Base-by-base conservation (phyloP, 2,329 filamentous ascomycete genomes). In the Diaporthe destruens region DNA sequence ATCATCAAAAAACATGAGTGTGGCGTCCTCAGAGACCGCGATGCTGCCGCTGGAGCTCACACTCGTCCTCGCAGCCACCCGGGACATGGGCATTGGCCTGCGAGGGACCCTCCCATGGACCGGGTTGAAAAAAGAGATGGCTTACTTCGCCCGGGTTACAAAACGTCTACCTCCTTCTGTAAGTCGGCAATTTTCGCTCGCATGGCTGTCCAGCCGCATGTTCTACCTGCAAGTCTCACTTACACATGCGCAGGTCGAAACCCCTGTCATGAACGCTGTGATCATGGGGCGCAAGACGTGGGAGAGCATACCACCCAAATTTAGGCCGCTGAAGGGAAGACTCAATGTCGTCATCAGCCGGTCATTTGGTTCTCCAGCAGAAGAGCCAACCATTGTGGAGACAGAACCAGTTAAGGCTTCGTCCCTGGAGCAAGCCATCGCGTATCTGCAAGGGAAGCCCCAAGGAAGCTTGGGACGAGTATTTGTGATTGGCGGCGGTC, bases 241-340 rank as follows among this genome's bases (percentile, higher is more conserved):
- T 25, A 73, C 44, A 36, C 59, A 29, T 18, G 11, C 59, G 11
- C 63, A 83, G 82, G 74, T 78, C 5, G 77, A 82, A 2, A 72
- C 82, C 9, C 75, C 79, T 0, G 77, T 84, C 54, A 72, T 84
- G 76, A 96, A 95, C 81, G 93, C 94, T 23, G 94, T 98, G 67
- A 92, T 99, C 77, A 99, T 99, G 96, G 96, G 96, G 74, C 93
- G 96, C 79, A 98, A 97, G 83, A 99, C 96, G 0, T 99, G 96
- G 92, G 94, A 97, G 68, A 94, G 91, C 75, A 96, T 99, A 74
- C 96, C 96, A 2, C 80, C 86, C 8, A 88, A 87, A 67, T 95
- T 96, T 80, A 88, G 95, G 2, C 96, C 96, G 23, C 87, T 99
- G 44, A 91, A 90, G 74, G 92, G 91, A 75, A 87, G 96, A 12